Evolutionary conservation across 768 basidiomycete species (phyloP), one percentile per base, ranked within the genome.

Genomic region (Auricularia sp.): DNA sequence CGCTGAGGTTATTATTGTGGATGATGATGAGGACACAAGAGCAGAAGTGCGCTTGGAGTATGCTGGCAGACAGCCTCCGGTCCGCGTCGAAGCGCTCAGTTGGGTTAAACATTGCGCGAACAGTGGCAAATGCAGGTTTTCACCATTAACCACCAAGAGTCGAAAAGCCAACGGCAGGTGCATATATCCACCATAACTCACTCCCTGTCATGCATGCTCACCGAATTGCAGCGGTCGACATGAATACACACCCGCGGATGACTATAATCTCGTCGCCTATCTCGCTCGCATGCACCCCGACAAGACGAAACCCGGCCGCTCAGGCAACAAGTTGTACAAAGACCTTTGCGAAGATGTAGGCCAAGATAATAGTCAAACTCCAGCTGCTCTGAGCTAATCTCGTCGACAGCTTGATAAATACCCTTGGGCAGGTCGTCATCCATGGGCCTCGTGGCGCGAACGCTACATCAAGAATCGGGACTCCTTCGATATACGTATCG

Each of bases 391-490:
- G 6, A 62, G 42, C 11, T 61, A 47, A 65, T 60, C 51, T 42
- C 12, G 39, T 42, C 61, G 29, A 29, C 36, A 36, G 29, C 65
- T 75, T 0, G 67, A 69, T 0, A 72, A 70, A 67, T 91, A 84
- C 69, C 78, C 81, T 0, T 92, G 90, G 90, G 91, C 91, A 21
- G 80, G 78, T 33, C 85, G 90, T 16, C 90, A 93, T 71, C 91
- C 90, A 2, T 93, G 90, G 90, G 89, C 91, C 68, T 93, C 90
- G 16, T 93, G 90, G 90, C 83, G 91, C 34, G 90, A 93, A 71
- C 80, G 91, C 35, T 93, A 93, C 77, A 91, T 92, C 78, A 92
- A 92, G 74, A 87, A 93, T 66, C 77, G 88, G 0, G 71, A 75
- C 6, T 84, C 89, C 10, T 79, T 92, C 43, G 89, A 92, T 70